Conservation (phyloP, 768 basidiomycete species). For the Cystobasidium tubakii region DNA sequence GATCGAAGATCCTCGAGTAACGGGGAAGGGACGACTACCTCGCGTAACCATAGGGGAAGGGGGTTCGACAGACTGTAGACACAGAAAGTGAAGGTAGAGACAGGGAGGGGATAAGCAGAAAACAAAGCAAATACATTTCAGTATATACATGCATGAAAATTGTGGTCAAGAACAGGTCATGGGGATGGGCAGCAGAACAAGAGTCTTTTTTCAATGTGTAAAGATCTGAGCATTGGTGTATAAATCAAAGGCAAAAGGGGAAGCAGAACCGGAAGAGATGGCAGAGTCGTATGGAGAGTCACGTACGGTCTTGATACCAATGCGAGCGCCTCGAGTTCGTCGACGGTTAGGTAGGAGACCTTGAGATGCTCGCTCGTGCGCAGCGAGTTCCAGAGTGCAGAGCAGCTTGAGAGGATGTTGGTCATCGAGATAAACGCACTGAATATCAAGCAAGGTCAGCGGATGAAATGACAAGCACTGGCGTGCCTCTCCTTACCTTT, state of each 20-base stretch:
- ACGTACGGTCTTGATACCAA: conserved; percentile 21
- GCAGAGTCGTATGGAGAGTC: background rate
- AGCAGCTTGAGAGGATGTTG: conserved; percentile 38
- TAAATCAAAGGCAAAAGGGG: background rate
- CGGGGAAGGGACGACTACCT: background rate
- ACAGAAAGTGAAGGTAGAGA: background rate
- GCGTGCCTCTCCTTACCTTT: background rate
- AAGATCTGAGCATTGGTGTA: background rate
- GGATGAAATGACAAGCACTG: no score
- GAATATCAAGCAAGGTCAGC: no score
- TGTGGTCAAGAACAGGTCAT: background rate
- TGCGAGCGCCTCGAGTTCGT: conserved; percentile 14
- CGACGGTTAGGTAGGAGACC: conserved; percentile 23
- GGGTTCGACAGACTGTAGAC: conserved; percentile 1
- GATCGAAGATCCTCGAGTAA: background rate
- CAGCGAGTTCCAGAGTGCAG: conserved; percentile 32
- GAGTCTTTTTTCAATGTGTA: background rate
- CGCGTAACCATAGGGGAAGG: conserved; percentile 1
- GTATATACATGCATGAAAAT: background rate
- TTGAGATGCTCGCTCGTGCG: conserved; percentile 27
- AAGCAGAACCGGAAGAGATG: background rate
- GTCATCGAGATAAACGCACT: conserved; percentile 35
- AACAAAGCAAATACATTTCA: no score
- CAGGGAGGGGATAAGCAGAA: no score
- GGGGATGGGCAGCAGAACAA: background rate